Percentiles rank a stretch among this genome's conserved stretches.
Conservation (phyloP, 441 rosid genomes). For the Erysimum pusillum region DNA sequence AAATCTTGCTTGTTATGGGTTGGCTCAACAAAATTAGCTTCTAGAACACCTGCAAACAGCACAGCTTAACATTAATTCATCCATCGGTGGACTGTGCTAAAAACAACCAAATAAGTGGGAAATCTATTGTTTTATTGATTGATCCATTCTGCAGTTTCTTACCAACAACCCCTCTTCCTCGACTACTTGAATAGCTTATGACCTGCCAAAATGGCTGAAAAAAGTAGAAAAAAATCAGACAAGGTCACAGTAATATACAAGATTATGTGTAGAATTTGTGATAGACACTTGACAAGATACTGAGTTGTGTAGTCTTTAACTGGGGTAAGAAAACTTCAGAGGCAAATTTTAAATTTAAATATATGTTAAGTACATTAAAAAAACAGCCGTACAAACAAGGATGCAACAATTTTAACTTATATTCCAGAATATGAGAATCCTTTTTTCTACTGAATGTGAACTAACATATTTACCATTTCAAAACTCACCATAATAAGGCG, state of each 20-base stretch:
- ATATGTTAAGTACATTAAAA: not conserved
- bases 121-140: slow-evolving; percentile 32
- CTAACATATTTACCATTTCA: slow-evolving; percentile 19
- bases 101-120: slow-evolving; percentile 24
- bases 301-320: slow-evolving; percentile 17
- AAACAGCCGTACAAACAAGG: no score
- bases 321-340: not conserved
- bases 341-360: not conserved
- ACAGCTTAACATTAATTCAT: slow-evolving; percentile 32
- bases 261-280: slow-evolving; percentile 2
- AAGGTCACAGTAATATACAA: slow-evolving; percentile 22
- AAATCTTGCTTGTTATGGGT: slow-evolving; percentile 97
- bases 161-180: slow-evolving; percentile 98
- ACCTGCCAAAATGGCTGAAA: slow-evolving; percentile 94
- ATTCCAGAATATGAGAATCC: slow-evolving; percentile 10
- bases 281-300: slow-evolving; percentile 30
- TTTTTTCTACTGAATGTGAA: slow-evolving; percentile 15
- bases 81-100: slow-evolving; percentile 26
- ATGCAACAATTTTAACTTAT: not conserved
- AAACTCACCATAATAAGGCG: slow-evolving; percentile 82
- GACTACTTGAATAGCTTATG: slow-evolving; percentile 56
- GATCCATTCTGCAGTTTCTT: slow-evolving; percentile 51
- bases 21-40: slow-evolving; percentile 95
- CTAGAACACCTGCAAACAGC: slow-evolving; percentile 75
- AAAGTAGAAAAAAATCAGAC: slow-evolving; percentile 22